Conservation (phyloP, 768 basidiomycete species). For the Suillus cothurnatus region DNA sequence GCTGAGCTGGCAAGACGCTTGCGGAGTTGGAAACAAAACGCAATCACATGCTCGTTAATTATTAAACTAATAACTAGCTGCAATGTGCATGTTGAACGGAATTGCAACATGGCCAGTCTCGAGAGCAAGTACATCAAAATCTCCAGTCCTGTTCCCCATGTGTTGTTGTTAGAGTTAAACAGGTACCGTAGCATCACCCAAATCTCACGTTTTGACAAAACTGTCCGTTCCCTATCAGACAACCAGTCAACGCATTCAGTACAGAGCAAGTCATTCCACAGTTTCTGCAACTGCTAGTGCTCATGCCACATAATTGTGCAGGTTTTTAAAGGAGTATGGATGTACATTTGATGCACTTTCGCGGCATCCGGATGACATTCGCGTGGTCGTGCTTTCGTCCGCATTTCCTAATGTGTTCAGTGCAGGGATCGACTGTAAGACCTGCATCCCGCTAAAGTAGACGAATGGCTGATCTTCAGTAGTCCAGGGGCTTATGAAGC, state of each 20-base stretch:
- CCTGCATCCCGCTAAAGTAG: neutral
- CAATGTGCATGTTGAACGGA: neutral
- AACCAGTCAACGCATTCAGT: conserved; percentile 70
- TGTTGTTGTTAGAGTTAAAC: conserved; percentile 42
- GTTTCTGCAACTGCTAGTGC: neutral
- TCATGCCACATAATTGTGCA: conserved; percentile 24
- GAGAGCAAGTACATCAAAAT: conserved; percentile 32
- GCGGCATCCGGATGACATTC: conserved; percentile 49
- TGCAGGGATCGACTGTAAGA: conserved; percentile 79
- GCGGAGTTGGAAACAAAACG: neutral
- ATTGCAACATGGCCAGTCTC: neutral
- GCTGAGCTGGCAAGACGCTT: too few species aligned
- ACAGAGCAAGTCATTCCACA: conserved; percentile 38
- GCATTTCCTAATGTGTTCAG: conserved; percentile 73
- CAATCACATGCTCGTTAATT: neutral
- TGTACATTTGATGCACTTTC: conserved; percentile 58
- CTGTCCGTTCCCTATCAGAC: conserved; percentile 33
- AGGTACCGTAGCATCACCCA: conserved; percentile 25
- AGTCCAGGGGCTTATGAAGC: conserved; percentile 31
- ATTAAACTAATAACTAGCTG: neutral
- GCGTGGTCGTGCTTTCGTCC: conserved; percentile 75
- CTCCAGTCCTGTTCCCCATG: conserved; percentile 36
- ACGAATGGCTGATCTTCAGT: neutral
- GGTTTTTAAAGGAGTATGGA: conserved; percentile 76
- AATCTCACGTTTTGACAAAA: neutral